Conservation (phyloP, 805 yeast species). For the Suhomyces vadensis region DNA sequence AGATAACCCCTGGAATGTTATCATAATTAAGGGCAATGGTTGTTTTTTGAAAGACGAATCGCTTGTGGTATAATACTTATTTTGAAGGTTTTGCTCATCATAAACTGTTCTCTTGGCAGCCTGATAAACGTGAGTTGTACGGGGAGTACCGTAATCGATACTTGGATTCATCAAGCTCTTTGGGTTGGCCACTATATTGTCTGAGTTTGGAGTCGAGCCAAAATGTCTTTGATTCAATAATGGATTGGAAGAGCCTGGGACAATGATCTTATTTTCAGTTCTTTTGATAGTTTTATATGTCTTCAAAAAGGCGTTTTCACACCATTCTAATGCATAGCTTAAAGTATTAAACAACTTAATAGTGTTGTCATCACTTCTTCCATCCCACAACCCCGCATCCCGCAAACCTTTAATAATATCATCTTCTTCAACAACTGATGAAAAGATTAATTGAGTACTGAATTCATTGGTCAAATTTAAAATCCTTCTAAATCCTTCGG, state of each 20-base stretch:
- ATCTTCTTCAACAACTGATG: constrained; percentile 72
- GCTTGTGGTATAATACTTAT: constrained; percentile 48
- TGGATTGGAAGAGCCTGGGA: constrained; percentile 9
- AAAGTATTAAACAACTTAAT: constrained; percentile 73
- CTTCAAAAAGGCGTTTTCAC: constrained; percentile 84
- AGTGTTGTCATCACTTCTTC: constrained; percentile 29
- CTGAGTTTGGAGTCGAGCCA: constrained; percentile 7
- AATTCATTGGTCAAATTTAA: constrained; percentile 73
- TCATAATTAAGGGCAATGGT: constrained; percentile 66
- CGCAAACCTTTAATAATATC: constrained; percentile 68
- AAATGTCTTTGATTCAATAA: constrained; percentile 10
- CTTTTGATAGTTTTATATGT: constrained; percentile 49
- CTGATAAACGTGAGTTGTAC: constrained; percentile 52
- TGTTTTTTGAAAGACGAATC: constrained; percentile 42
- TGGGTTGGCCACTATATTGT: constrained; percentile 3
- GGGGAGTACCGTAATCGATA: constrained; percentile 48
- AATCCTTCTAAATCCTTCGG: constrained; percentile 90
- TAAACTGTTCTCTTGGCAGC: constrained; percentile 50
- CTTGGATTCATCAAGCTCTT: constrained; percentile 15
- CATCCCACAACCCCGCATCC: constrained; percentile 79
- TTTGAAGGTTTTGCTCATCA: constrained; percentile 44
- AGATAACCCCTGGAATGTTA: constrained; percentile 63
- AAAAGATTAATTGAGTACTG: constrained; percentile 68
- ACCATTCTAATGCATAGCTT: constrained; percentile 92
- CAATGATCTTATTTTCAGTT: constrained; percentile 12